Percentiles rank a stretch among this genome's conserved stretches.
These are phyloP conservation scores for Chlorella sp. DNA, from an alignment of 139 green algal species.

Conservation along the genomic window DNA sequence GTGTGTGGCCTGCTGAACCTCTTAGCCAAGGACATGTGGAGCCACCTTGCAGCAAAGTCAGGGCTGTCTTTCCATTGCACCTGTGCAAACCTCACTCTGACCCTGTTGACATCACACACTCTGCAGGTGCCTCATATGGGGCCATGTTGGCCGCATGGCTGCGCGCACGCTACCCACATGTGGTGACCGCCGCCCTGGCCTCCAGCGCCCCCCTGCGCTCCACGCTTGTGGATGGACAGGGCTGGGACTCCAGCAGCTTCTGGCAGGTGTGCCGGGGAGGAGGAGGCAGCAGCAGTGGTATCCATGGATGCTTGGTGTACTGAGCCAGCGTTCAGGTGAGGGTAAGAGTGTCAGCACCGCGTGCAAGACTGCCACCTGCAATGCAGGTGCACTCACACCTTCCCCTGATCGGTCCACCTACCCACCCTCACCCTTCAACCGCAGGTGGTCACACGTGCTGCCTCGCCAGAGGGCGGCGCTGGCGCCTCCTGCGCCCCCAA, in stretches of 20 bases:
- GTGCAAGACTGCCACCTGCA: no score
- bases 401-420: neutral
- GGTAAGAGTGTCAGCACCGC: no score
- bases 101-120: no score
- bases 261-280: constrained; percentile 56
- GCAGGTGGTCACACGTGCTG: constrained; percentile 67
- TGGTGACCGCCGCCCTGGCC: constrained; percentile 69
- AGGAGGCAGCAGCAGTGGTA: neutral
- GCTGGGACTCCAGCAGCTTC: constrained; percentile 53
- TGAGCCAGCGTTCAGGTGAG: no score
- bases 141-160: constrained; percentile 90
- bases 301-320: no score
- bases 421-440: constrained; percentile 5
- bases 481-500: constrained; percentile 47
- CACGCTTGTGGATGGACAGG: constrained; percentile 44
- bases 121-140: constrained; percentile 74
- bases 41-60: no score
- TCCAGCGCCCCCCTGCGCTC: constrained; percentile 74
- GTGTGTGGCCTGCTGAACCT: no score
- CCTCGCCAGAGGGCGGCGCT: constrained; percentile 50
- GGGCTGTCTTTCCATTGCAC: no score
- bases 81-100: no score
- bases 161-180: constrained; percentile 83
- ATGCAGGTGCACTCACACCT: no score
- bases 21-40: no score